Evolutionary conservation across 768 basidiomycete genomes (phyloP).

Genomic region (Cystofilobasidium macerans): DNA sequence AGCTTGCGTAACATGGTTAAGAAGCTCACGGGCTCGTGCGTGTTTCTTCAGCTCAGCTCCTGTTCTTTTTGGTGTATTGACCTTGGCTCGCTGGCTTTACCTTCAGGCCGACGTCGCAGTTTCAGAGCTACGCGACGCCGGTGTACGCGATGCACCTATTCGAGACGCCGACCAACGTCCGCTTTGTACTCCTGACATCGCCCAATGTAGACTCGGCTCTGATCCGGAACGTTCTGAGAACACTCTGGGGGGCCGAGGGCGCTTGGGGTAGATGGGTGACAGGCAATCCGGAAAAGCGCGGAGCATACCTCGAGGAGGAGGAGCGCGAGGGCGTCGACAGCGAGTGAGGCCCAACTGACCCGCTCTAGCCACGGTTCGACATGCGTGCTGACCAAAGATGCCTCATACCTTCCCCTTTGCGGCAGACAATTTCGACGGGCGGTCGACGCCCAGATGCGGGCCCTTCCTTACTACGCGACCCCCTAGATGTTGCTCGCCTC

Average conservation of each 20-base stretch:
- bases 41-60: constrained; percentile 23
- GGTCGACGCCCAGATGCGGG: constrained; percentile 38
- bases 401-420: not conserved
- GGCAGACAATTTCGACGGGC: constrained; percentile 34
- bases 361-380: constrained; percentile 73
- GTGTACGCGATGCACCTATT: constrained; percentile 86
- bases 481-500: not conserved
- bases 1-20: constrained; percentile 88
- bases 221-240: constrained; percentile 6
- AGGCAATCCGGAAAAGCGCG: constrained; percentile 22
- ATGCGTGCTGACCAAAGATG: constrained; percentile 28
- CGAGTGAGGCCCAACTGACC: constrained; percentile 46
- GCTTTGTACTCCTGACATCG: constrained; percentile 88
- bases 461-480: constrained; percentile 33
- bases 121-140: constrained; percentile 60
- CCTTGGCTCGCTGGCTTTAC: not conserved
- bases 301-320: constrained; percentile 4
- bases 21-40: constrained; percentile 77
- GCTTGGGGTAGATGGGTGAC: constrained; percentile 22
- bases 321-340: constrained; percentile 19
- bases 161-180: constrained; percentile 84
- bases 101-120: constrained; percentile 36
- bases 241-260: constrained; percentile 23
- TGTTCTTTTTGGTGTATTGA: not conserved
- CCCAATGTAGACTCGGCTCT: constrained; percentile 58